phyloP scores from a whole-genome alignment of 192 early-diverging fungal species.

The Endogone sp. region DNA sequence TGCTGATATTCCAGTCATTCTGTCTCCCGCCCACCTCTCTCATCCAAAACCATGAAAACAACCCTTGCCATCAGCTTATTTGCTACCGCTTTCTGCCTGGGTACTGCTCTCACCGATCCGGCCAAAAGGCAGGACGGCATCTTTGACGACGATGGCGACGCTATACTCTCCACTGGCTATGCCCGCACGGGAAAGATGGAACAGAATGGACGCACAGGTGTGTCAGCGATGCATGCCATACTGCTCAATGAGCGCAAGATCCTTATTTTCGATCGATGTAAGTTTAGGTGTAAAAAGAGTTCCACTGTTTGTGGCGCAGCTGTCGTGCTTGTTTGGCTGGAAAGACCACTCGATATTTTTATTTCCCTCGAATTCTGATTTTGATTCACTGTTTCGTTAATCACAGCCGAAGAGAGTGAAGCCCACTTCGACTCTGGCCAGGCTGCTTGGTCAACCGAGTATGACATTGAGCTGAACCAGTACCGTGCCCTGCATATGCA shows the following conservation, averaged over 20 bases:
- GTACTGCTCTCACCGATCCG: not conserved
- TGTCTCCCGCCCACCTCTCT: too few species aligned
- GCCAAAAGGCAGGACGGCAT: not conserved
- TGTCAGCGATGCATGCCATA: constrained; percentile 46
- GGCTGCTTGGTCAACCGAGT: constrained; percentile 40
- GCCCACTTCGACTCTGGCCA: constrained; percentile 37
- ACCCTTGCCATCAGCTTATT: not conserved
- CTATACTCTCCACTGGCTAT: constrained; percentile 1
- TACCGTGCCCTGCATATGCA: constrained; percentile 39
- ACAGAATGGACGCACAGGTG: constrained; percentile 35
- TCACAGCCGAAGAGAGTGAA: constrained; percentile 41
- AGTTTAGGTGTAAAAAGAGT: not conserved
- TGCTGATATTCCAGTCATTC: too few species aligned
- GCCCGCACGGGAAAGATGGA: constrained; percentile 23
- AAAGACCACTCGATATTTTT: not conserved
- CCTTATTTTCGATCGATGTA: constrained; percentile 51
- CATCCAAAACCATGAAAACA: not conserved
- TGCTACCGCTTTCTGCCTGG: not conserved
- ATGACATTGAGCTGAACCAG: constrained; percentile 39
- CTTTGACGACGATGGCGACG: not conserved
- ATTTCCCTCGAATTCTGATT: not conserved
- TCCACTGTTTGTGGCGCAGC: not conserved
- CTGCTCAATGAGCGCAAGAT: constrained; percentile 41
- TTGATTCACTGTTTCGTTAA: not conserved
- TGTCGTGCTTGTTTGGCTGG: not conserved